Percentiles rank a stretch among this genome's conserved stretches.
These are phyloP conservation scores for Russula earlei DNA, from an alignment of 768 basidiomycete genomes.

Conservation along the genomic window DNA sequence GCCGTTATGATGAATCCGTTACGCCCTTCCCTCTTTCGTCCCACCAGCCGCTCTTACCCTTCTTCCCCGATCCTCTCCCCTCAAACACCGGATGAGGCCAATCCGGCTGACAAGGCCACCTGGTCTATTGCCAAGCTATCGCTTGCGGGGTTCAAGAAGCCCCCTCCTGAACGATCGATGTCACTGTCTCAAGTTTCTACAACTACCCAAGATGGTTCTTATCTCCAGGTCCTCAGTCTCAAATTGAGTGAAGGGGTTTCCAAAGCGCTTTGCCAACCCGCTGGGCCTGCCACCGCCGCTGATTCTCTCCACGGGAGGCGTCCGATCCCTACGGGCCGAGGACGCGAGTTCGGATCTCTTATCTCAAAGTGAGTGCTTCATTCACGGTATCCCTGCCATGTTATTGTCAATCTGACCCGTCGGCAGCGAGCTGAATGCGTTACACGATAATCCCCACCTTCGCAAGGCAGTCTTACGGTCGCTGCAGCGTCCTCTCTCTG, in stretches of 20 bases:
- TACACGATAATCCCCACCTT: slow-evolving; percentile 53
- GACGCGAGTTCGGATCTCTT: slow-evolving; percentile 52
- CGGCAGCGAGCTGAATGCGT: slow-evolving; percentile 57
- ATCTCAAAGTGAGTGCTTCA: slow-evolving; percentile 54
- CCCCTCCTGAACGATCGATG: slow-evolving; percentile 37
- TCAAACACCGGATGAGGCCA: slow-evolving; percentile 30
- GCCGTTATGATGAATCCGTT: slow-evolving; percentile 49
- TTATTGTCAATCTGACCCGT: not conserved
- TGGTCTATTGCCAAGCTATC: slow-evolving; percentile 51
- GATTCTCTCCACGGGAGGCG: slow-evolving; percentile 59
- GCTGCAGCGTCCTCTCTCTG: slow-evolving; percentile 68
- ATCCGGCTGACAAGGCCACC: slow-evolving; percentile 35
- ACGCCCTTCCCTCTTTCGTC: slow-evolving; percentile 58
- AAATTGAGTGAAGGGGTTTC: slow-evolving; percentile 78
- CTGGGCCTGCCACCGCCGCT: slow-evolving; percentile 38
- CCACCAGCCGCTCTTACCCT: slow-evolving; percentile 54
- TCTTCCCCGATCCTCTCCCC: slow-evolving; percentile 37
- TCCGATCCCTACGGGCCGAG: slow-evolving; percentile 68
- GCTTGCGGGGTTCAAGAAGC: slow-evolving; percentile 48
- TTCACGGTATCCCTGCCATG: not conserved
- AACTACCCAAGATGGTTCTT: slow-evolving; percentile 68
- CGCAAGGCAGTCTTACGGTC: slow-evolving; percentile 61
- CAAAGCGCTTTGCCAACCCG: slow-evolving; percentile 59
- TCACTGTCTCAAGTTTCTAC: slow-evolving; percentile 30
- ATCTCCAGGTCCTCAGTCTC: slow-evolving; percentile 64